These are phyloP conservation scores for Lasiosphaeriaceae sp. DNA, from an alignment of 495 filamentous ascomycete species.

Conservation along the genomic window DNA sequence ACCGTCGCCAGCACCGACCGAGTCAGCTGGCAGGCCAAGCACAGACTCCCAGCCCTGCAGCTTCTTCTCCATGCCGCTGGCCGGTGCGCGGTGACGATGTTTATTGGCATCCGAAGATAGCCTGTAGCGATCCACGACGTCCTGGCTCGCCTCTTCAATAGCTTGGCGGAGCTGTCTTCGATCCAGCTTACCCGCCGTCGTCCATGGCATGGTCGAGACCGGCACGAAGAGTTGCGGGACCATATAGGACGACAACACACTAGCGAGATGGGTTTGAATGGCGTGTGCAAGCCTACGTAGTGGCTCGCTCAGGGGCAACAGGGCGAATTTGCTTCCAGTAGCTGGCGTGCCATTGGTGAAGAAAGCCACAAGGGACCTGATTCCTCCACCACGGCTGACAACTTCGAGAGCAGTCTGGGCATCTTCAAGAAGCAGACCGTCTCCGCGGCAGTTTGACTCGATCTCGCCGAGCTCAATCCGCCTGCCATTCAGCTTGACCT, in stretches of 20 bases:
- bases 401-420: constrained; percentile 27
- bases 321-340: constrained; percentile 1
- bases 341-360: constrained; percentile 1
- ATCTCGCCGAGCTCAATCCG: constrained; percentile 39
- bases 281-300: neutral
- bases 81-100: constrained; percentile 5
- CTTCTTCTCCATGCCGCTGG: constrained; percentile 29
- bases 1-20: constrained; percentile 34
- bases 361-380: constrained; percentile 17
- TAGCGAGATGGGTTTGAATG: constrained; percentile 22
- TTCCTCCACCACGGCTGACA: constrained; percentile 14
- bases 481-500: constrained; percentile 38
- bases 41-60: constrained; percentile 46
- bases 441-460: constrained; percentile 18
- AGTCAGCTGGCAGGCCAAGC: constrained; percentile 31
- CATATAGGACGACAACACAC: constrained; percentile 44
- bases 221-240: constrained; percentile 56
- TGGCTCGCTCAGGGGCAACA: constrained; percentile 12
- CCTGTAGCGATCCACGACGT: constrained; percentile 7
- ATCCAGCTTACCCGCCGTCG: constrained; percentile 53
- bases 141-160: constrained; percentile 7
- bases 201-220: constrained; percentile 45
- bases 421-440: constrained; percentile 1
- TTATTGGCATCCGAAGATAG: constrained; percentile 3
- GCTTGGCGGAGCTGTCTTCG: constrained; percentile 38